A percentile compares a stretch with the other conserved stretches of the same genome.
These are phyloP conservation scores for Gastrodia elata DNA, from an alignment of 106 monocot species.

Conservation along the genomic window DNA sequence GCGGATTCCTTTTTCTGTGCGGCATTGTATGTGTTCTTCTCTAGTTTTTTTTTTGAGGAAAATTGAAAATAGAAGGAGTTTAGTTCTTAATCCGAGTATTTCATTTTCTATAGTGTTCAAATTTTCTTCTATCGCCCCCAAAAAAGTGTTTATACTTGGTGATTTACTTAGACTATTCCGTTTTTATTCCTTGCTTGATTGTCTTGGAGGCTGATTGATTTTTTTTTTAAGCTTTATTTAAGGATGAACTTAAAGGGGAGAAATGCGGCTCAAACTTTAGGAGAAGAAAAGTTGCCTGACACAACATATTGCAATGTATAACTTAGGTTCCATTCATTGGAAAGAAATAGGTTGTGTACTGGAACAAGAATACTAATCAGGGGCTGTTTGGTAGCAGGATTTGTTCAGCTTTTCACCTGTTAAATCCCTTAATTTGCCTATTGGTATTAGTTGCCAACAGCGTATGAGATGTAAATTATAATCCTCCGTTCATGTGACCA, in stretches of 20 bases:
- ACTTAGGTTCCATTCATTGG: not conserved
- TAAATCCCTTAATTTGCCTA: not conserved
- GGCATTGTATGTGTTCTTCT: not conserved
- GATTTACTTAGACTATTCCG: no score
- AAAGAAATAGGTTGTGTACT: not conserved
- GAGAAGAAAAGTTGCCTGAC: not conserved
- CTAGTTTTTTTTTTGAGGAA: not conserved
- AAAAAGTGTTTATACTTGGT: not conserved
- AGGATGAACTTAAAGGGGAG: not conserved
- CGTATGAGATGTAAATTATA: no score
- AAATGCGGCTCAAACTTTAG: not conserved
- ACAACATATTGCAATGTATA: not conserved
- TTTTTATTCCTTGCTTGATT: no score
- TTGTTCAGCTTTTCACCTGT: not conserved
- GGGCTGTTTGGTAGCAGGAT: not conserved
- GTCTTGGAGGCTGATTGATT: not conserved
- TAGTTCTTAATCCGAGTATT: no score
- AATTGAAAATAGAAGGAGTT: not conserved
- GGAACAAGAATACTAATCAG: not conserved
- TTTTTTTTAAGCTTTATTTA: not conserved
- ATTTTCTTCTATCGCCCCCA: not conserved
- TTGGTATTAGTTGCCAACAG: no score
- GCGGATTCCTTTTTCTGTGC: not conserved
- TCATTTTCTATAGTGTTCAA: not conserved
- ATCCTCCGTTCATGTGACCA: no score